A percentile compares a stretch with the other conserved stretches of the same genome.
phyloP scores from a whole-genome alignment of 225 moss, liverwort and hornwort species.

The Sphagnum contortum region DNA sequence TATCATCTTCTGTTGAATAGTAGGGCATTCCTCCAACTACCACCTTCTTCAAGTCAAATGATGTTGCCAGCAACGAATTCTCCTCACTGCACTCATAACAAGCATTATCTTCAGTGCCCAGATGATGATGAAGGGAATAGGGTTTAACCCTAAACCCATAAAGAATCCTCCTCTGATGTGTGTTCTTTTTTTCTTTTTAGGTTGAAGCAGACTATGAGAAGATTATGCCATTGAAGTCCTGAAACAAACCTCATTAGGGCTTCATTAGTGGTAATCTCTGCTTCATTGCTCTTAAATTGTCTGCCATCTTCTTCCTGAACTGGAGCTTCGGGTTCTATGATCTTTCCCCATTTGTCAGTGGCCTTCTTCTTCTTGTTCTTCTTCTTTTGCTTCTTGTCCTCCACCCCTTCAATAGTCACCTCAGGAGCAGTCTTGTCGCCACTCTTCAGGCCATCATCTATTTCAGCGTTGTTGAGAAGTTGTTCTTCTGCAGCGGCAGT shows the following conservation, averaged over 20 bases:
- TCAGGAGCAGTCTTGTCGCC: no score
- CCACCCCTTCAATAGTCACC: constrained; percentile 6
- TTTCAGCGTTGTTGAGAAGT: no score
- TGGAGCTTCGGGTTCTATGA: constrained; percentile 5
- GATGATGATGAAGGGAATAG: neutral
- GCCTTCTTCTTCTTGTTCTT: constrained; percentile 30
- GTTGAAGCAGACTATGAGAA: no score
- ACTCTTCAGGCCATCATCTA: no score
- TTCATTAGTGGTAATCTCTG: no score
- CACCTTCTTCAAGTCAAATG: constrained; percentile 33
- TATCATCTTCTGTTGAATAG: constrained; percentile 45
- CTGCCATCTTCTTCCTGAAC: neutral
- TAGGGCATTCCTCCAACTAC: constrained; percentile 72
- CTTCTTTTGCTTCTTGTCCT: constrained; percentile 35
- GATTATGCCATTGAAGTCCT: no score
- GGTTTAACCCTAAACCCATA: neutral
- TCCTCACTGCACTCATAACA: constrained; percentile 9
- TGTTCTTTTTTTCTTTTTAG: no score
- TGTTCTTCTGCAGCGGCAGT: no score
- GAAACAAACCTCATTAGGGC: no score
- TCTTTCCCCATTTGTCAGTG: constrained; percentile 30
- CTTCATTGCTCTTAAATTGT: no score
- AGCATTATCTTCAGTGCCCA: neutral
- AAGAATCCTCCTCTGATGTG: neutral
- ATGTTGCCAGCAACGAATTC: constrained; percentile 14